Conservation (phyloP, 441 rosid species). For the Populus hybrid region DNA sequence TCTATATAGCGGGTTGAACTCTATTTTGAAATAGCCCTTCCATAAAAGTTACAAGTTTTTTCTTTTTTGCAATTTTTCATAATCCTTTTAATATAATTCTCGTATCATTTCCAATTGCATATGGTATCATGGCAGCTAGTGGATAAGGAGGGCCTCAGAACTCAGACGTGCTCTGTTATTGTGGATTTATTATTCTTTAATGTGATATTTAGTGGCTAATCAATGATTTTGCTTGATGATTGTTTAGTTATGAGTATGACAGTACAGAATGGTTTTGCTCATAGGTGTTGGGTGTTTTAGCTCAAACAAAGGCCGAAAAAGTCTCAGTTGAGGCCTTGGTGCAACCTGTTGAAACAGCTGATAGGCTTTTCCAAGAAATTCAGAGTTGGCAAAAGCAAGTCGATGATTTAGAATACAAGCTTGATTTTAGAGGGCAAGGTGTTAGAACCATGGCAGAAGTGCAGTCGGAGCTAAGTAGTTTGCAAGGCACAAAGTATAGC, state of each 20-base stretch:
- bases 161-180: background rate
- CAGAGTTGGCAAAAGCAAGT: conserved; percentile 63
- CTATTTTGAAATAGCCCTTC: background rate
- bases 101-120: background rate
- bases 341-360: conserved; percentile 81
- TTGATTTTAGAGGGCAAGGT: conserved; percentile 83
- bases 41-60: no score
- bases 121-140: background rate
- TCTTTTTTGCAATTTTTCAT: background rate
- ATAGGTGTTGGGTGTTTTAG: conserved; percentile 78
- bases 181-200: background rate
- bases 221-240: conserved; percentile 1
- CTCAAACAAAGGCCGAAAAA: conserved; percentile 87
- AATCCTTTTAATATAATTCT: background rate
- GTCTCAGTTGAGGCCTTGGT: conserved; percentile 75
- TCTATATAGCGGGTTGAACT: background rate
- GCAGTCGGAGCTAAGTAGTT: conserved; percentile 62
- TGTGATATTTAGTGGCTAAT: background rate
- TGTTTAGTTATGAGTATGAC: conserved; percentile 1
- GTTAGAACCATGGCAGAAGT: conserved; percentile 73
- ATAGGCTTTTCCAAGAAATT: conserved; percentile 75
- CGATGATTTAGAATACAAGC: conserved; percentile 78
- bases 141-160: background rate
- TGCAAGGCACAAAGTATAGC: conserved; percentile 64
- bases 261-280: conserved; percentile 19